These are phyloP conservation scores for Chlorella vulgaris DNA, from an alignment of 139 green algal species.

Conservation along the genomic window DNA sequence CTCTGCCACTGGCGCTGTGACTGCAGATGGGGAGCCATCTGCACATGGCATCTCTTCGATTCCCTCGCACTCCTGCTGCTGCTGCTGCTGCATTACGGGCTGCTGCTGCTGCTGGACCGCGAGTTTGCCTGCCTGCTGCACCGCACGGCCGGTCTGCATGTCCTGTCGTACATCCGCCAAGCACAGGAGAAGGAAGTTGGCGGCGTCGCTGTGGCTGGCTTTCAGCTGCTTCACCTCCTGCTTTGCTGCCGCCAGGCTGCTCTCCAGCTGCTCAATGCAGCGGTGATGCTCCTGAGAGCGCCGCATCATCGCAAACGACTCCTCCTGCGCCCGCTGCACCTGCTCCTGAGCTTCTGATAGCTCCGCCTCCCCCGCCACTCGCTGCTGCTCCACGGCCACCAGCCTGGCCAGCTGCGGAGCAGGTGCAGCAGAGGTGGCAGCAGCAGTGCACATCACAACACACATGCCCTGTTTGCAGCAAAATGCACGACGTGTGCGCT, in stretches of 20 bases:
- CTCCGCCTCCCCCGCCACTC: neutral
- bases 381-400: neutral
- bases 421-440: no score
- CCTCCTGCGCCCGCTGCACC: slow-evolving; percentile 15
- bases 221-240: neutral
- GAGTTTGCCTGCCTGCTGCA: neutral
- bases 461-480: no score
- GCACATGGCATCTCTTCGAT: no score
- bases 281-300: neutral
- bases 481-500: no score
- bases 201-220: neutral
- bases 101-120: neutral
- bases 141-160: neutral
- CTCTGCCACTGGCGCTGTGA: neutral
- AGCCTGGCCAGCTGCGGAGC: slow-evolving; percentile 18
- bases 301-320: neutral
- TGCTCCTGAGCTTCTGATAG: neutral
- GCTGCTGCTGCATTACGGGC: neutral
- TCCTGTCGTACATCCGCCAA: slow-evolving; percentile 17
- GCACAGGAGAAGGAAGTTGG: slow-evolving; percentile 11
- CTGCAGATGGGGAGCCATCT: neutral
- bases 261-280: neutral
- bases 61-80: neutral
- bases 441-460: no score
- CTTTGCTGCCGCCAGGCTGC: neutral